Evolutionary conservation across 202 grass and related monocot genomes (phyloP).

Genomic region (Zoysia matrella): DNA sequence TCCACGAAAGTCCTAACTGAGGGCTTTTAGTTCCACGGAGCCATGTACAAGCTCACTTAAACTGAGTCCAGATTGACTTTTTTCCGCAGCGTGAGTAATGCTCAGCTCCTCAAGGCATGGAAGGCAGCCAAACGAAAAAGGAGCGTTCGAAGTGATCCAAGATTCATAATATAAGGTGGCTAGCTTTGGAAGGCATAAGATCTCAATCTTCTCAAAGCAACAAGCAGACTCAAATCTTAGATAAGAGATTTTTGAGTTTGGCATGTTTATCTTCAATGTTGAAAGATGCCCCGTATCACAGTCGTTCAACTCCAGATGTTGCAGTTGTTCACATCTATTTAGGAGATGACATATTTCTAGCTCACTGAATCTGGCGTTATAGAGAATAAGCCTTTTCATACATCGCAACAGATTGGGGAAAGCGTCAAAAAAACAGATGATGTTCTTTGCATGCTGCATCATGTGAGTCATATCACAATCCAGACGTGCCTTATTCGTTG

Average conservation of each 20-base stretch:
- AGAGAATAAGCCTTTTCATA: neutral
- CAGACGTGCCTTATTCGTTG: neutral
- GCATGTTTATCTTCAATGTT: neutral
- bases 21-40: neutral
- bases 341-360: neutral
- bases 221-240: neutral
- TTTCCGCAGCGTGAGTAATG: neutral
- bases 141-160: neutral
- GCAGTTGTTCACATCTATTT: neutral
- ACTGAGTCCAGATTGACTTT: neutral
- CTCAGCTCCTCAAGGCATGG: neutral
- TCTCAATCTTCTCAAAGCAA: neutral
- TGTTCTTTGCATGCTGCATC: neutral
- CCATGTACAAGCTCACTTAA: neutral
- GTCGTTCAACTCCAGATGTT: neutral
- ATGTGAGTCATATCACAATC: neutral
- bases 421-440: neutral
- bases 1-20: neutral
- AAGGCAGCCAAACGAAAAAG: neutral
- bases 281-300: neutral
- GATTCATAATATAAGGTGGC: neutral
- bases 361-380: neutral
- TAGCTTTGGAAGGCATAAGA: neutral
- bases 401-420: neutral
- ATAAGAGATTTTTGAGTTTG: neutral